Percentiles rank a stretch among this genome's conserved stretches.
phyloP scores from a whole-genome alignment of 1,284 basidiomycete species.

The Ganoderma meredithae region DNA sequence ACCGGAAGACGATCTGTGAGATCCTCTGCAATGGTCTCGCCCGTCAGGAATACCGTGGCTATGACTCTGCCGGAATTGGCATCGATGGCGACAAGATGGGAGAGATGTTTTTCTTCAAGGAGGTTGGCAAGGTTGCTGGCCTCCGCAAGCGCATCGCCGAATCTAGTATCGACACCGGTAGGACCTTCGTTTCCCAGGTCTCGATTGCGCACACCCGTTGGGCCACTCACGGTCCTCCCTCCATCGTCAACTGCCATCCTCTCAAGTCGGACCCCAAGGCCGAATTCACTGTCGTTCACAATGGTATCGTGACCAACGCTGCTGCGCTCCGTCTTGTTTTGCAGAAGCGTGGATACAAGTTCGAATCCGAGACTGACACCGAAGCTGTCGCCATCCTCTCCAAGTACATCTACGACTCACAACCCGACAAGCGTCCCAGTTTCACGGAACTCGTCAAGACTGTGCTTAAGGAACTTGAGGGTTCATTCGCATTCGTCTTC shows the following conservation, averaged over 20 bases:
- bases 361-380: slow-evolving; percentile 97
- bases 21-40: slow-evolving; percentile 92
- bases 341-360: slow-evolving; percentile 95
- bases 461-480: slow-evolving; percentile 97
- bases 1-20: slow-evolving; percentile 93
- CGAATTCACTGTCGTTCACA: slow-evolving; percentile 97
- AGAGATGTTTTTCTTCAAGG: slow-evolving; percentile 91
- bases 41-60: slow-evolving; percentile 97
- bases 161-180: slow-evolving; percentile 81
- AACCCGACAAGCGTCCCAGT: slow-evolving; percentile 86
- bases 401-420: slow-evolving; percentile 97
- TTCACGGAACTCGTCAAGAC: slow-evolving; percentile 96
- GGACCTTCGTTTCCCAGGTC: slow-evolving; percentile 88
- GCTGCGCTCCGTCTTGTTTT: slow-evolving; percentile 91
- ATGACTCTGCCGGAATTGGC: slow-evolving; percentile 96
- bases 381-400: slow-evolving; percentile 96
- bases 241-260: slow-evolving; percentile 94
- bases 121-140: slow-evolving; percentile 97
- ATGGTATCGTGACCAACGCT: slow-evolving; percentile 98
- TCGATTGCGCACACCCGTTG: slow-evolving; percentile 99
- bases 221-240: slow-evolving; percentile 98
- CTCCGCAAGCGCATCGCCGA: slow-evolving; percentile 92
- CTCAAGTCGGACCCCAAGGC: slow-evolving; percentile 84
- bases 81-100: slow-evolving; percentile 92
- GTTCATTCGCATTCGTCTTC: slow-evolving; percentile 99